Evolutionary conservation across 1,284 basidiomycete species (phyloP), one percentile per base, ranked within the genome.

Genomic region (Afroboletus lepidellus): DNA sequence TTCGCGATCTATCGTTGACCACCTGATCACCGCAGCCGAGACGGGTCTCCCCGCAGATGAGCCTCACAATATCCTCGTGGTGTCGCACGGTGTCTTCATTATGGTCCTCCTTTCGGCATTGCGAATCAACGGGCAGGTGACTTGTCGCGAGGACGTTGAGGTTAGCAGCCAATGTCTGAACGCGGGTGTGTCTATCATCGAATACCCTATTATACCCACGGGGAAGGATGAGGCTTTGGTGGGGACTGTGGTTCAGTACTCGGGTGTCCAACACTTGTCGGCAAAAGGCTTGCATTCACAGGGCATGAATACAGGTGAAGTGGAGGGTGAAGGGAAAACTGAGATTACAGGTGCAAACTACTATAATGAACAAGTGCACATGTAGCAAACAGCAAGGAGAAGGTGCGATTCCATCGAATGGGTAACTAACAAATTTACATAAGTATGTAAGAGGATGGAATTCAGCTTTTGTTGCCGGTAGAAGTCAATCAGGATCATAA

Each of bases 11-110:
- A 71, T 88, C 51, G 54, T 76, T 25, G 65, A 71, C 16, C 66
- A 69, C 48, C 69, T 72, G n/a, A 60, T 67, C 27, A 65, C 67
- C 33, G 54, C 62, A 41, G 44, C 60, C 37, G 47, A 54, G 36
- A 38, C 46, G 15, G 51, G 47, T 18, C 34, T 32, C 24, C 29
- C 60, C 56, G n/a, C 44, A 37, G 48, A 61, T 57, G 46, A 53
- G 53, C 25, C 64, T 8, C 52, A 46, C 2, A 61, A 68, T 52
- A 73, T 88, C 41, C 74, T 91, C 24, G 76, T 83, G 5, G 78
- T 82, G 48, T 80, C 82, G 33, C 87, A 91, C 55, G 86, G 85
- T 3, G 86, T 79, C 0, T 76, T 79, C 58, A 86, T 90, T 54
- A 67, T 70, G 20, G 72, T 73, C 16, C 72, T 90, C 44, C 67